Percentiles rank a stretch among this genome's conserved stretches.
Conservation (phyloP, 1,139 yeast species). For the Kodamaea derodonti region DNA sequence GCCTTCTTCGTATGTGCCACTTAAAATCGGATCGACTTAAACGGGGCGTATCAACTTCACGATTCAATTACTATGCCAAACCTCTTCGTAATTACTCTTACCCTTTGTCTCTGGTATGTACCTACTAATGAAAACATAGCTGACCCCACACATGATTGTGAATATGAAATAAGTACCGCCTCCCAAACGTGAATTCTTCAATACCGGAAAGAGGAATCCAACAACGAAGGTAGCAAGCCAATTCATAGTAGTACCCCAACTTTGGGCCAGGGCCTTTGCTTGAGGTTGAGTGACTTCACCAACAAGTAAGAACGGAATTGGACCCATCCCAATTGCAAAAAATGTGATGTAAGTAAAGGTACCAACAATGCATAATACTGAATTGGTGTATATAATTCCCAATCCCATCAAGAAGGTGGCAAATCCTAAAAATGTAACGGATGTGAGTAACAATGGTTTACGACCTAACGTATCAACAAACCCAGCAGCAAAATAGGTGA, state of each 20-base stretch:
- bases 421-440: constrained; percentile 68
- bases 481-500: constrained; percentile 70
- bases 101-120: constrained; percentile 82
- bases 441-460: constrained; percentile 61
- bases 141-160: constrained; percentile 50
- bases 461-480: constrained; percentile 74
- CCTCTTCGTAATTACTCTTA: constrained; percentile 52
- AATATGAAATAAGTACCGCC: constrained; percentile 79
- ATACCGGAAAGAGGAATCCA: constrained; percentile 76
- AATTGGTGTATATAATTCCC: constrained; percentile 53
- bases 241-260: constrained; percentile 86
- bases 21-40: too few relatives aligned
- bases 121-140: constrained; percentile 43
- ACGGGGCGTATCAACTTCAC: too few relatives aligned
- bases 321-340: constrained; percentile 91
- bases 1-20: too few relatives aligned
- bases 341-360: constrained; percentile 73
- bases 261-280: constrained; percentile 84
- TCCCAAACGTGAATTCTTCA: constrained; percentile 58
- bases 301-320: constrained; percentile 87
- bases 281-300: constrained; percentile 80
- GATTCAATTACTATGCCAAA: too few relatives aligned
- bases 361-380: constrained; percentile 57
- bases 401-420: constrained; percentile 60
- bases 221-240: constrained; percentile 87